A percentile compares a stretch with the other conserved stretches of the same genome.
These are phyloP conservation scores for Helianthus tuberosus DNA, from an alignment of 129 eudicot species.

Conservation along the genomic window DNA sequence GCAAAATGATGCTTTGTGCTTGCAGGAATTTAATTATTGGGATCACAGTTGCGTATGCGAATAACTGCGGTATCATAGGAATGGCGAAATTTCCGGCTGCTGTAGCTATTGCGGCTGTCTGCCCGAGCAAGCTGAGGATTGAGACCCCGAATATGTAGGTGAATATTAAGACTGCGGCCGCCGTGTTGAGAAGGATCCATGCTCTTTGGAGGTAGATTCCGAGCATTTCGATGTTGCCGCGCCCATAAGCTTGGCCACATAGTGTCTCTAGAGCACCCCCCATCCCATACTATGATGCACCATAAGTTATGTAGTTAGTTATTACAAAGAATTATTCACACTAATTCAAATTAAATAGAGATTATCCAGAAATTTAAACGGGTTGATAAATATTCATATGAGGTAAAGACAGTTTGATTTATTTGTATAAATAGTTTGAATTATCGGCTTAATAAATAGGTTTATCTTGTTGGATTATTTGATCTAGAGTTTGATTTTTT, in stretches of 20 bases:
- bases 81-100: constrained; percentile 51
- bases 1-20: constrained; percentile 74
- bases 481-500: too few species aligned
- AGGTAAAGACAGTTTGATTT: too few species aligned
- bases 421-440: too few species aligned
- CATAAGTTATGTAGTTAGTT: background rate
- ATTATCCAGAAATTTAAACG: too few species aligned
- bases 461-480: too few species aligned
- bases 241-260: constrained; percentile 88
- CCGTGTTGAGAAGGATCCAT: constrained; percentile 55
- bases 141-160: constrained; percentile 47
- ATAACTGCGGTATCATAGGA: constrained; percentile 70
- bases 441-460: too few species aligned
- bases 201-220: constrained; percentile 77
- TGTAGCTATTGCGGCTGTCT: constrained; percentile 44
- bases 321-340: background rate
- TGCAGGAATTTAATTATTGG: constrained; percentile 64
- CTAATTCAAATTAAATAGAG: too few species aligned
- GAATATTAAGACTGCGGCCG: constrained; percentile 35
- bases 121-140: constrained; percentile 47
- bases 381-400: too few species aligned
- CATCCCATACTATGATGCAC: constrained; percentile 38
- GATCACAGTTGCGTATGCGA: constrained; percentile 57
- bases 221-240: constrained; percentile 64
- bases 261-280: constrained; percentile 75